Percentiles rank a stretch among this genome's conserved stretches.
Conservation (phyloP, 768 basidiomycete species). For the Hericium erinaceus region DNA sequence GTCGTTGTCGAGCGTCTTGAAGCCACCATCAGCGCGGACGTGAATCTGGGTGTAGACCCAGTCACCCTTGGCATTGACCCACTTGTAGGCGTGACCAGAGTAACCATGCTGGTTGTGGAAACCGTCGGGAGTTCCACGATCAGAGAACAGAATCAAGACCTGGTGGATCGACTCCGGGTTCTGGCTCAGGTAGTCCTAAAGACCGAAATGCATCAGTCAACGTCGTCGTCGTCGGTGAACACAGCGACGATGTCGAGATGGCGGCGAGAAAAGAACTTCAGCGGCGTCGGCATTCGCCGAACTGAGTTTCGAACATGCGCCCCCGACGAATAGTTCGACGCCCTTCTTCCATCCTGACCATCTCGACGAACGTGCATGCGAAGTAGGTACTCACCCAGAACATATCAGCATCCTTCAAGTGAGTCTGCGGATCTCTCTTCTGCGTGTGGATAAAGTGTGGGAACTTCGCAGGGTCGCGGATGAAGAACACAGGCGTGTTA, state of each 20-base stretch:
- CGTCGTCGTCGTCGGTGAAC: background rate
- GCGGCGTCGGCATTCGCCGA: no score
- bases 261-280: background rate
- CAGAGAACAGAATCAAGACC: constrained; percentile 86
- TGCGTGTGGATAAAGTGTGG: constrained; percentile 93
- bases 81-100: constrained; percentile 87
- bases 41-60: constrained; percentile 88
- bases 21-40: constrained; percentile 66
- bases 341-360: background rate
- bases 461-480: constrained; percentile 83
- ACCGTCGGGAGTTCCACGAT: constrained; percentile 90
- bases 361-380: background rate
- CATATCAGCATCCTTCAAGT: constrained; percentile 79
- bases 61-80: constrained; percentile 76
- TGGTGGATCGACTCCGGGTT: constrained; percentile 89
- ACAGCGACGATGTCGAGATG: no score
- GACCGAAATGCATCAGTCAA: background rate
- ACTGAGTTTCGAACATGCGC: no score
- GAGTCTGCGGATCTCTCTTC: constrained; percentile 86
- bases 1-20: constrained; percentile 70
- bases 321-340: no score
- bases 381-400: constrained; percentile 54
- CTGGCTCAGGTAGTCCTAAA: constrained; percentile 78
- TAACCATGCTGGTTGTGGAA: constrained; percentile 86
- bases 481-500: constrained; percentile 89